Base-by-base conservation (phyloP, 2,329 filamentous ascomycete genomes). In the Verticillium tricorpus region DNA sequence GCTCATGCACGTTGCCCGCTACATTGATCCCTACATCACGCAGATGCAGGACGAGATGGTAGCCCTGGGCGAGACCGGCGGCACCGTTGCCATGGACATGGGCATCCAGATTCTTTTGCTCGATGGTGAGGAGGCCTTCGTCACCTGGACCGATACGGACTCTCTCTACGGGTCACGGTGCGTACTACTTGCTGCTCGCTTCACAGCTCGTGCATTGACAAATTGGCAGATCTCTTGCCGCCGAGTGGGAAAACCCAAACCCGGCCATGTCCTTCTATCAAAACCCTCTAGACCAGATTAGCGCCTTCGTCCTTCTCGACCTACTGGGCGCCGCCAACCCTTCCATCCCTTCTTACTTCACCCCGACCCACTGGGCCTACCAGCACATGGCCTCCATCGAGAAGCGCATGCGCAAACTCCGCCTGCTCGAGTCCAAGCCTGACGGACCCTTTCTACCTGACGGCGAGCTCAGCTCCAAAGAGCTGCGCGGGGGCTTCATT, bases 281-380 rank as follows among this genome's bases (percentile, higher is more conserved):
- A 65, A 92, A 85, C 34, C 85, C 85, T 0, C 75, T 95, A 5
- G 83, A 84, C 32, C 89, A 90, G 59, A 94, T 96, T 65, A 86
- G 86, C 50, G 77, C 94, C 4, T 93, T 93, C 71, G 80, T 93
- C 15, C 82, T 94, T 5, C 82, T 94, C 22, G 90, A 94, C 71
- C 80, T 94, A 8, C 82, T 94, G 1, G 90, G 90, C 1, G 74
- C 84, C 1, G 77, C 82, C 25, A 72, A 80, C 31, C 89, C 90
- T 0, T 76, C 64, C 0, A 81, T 94, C 3, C 88, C 87, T 1
- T 91, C 88, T 0, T 91, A 90, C 74, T 93, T 92, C 73, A 82
- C 85, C 66, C 89, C 88, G 1, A 94, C 91, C 0, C 91, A 94
- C 70, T 95, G 91, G 91, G 90, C 91, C 8, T 94, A 94, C 73